Base-by-base conservation (phyloP, 192 early-diverging fungal species). In the Backusella mclennaniae region DNA sequence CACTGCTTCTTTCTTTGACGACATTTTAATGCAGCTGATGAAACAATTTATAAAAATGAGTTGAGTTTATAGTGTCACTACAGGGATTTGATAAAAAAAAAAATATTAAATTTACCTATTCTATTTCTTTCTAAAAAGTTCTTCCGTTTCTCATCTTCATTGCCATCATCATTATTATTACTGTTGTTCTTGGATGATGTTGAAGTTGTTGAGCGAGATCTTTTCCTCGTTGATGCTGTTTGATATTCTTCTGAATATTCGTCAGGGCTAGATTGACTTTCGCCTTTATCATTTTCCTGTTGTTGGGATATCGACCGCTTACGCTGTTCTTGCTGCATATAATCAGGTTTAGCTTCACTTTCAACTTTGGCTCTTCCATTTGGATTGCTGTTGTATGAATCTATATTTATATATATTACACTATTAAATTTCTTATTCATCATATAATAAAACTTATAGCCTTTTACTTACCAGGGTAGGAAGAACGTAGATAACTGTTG, bases 101-200 rank as follows among this genome's bases (percentile, higher is more conserved):
- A 69, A 39, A n/a, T 14, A 59, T 38, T n/a, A 69, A 69, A 69
- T 35, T 46, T 84, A 92, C 90, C 90, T 85, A 94, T 88, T 73
- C 96, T 91, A 83, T 98, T 98, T 44, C 95, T 85, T 80, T 98
- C 96, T 75, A 98, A 88, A 84, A 96, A 96, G 73, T 90, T 92
- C 69, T 85, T 87, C 76, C 95, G 82, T 73, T 94, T 93, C n/a
- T 69, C 68, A 7, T 69, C 68, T 39, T 69, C 68, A 42, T 36
- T 38, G 78, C 90, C 92, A 52, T 94, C 93, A 77, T 91, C 91
- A 46, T 94, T 93, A n/a, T 49, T n/a, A 14, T 84, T 86, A 29
- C 83, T 82, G 33, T 39, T 39, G n/a, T 39, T 72, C 44, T 52
- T 72, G 31, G 56, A 63, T 29, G 56, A 63, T 21, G 68, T 35